phyloP scores from a whole-genome alignment of 306 rosid species.

The Gillenia trifoliata region DNA sequence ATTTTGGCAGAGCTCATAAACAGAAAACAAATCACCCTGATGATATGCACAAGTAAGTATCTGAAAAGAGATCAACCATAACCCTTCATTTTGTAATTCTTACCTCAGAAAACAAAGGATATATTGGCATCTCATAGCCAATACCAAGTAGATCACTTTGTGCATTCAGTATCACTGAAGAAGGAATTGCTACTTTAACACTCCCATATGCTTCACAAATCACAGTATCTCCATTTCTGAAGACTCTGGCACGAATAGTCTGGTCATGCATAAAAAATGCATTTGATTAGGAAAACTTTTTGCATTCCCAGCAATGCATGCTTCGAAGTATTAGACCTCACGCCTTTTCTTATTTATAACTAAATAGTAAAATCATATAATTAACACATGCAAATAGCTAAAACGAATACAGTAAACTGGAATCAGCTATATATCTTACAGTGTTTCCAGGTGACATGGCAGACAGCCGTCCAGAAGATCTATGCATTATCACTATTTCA shows the following conservation, averaged over 20 bases:
- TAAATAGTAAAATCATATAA: background rate
- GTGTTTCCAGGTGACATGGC: slow-evolving; percentile 70
- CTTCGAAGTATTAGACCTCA: background rate
- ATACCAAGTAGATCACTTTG: slow-evolving; percentile 83
- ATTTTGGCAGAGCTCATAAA: slow-evolving; percentile 81
- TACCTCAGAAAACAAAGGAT: slow-evolving; percentile 84
- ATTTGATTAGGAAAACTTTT: slow-evolving; percentile 25
- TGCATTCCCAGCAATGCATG: background rate
- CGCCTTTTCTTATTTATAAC: background rate
- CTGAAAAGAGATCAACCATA: slow-evolving; percentile 19
- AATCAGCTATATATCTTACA: slow-evolving; percentile 45
- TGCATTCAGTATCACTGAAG: slow-evolving; percentile 54
- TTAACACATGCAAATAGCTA: slow-evolving; percentile 4
- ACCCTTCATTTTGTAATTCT: slow-evolving; percentile 15
- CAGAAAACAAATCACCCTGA: slow-evolving; percentile 81
- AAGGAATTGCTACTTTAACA: slow-evolving; percentile 68
- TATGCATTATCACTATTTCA: slow-evolving; percentile 58
- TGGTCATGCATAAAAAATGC: slow-evolving; percentile 26
- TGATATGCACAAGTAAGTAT: slow-evolving; percentile 24
- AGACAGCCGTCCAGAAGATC: slow-evolving; percentile 61
- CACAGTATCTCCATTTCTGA: slow-evolving; percentile 40
- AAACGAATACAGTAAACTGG: slow-evolving; percentile 3
- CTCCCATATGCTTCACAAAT: slow-evolving; percentile 65
- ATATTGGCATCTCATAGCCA: slow-evolving; percentile 76
- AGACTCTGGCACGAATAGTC: slow-evolving; percentile 64